Conservation (phyloP, 1,284 basidiomycete species). For the Golubevia sp. region DNA sequence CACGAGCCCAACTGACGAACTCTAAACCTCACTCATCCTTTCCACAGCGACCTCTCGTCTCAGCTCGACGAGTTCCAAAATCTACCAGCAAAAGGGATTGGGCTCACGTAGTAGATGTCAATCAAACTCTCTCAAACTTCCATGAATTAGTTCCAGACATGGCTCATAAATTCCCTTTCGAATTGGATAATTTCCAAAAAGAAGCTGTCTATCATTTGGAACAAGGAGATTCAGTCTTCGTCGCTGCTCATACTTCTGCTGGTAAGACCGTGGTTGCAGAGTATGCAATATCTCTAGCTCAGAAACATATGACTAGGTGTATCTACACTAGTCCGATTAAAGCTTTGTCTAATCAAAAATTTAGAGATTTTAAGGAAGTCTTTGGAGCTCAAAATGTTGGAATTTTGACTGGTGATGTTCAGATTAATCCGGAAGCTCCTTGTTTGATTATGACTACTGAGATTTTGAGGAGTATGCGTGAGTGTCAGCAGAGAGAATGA, state of each 20-base stretch:
- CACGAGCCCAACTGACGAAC: conserved; percentile 15
- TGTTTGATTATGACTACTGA: conserved; percentile 92
- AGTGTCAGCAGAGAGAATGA: not conserved
- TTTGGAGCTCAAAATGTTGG: conserved; percentile 91
- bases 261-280: conserved; percentile 99
- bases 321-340: conserved; percentile 99
- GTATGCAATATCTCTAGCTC: conserved; percentile 94
- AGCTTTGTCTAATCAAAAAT: conserved; percentile 98
- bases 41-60: not conserved
- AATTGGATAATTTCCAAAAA: conserved; percentile 90
- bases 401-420: conserved; percentile 97
- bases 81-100: conserved; percentile 78
- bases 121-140: conserved; percentile 85
- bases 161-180: conserved; percentile 86
- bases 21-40: not conserved
- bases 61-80: conserved; percentile 25
- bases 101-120: conserved; percentile 96
- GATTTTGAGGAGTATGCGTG: conserved; percentile 89
- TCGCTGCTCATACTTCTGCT: conserved; percentile 98
- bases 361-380: conserved; percentile 96
- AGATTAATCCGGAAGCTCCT: conserved; percentile 97
- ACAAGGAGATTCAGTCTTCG: conserved; percentile 96
- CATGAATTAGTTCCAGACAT: conserved; percentile 84
- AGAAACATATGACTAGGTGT: conserved; percentile 97
- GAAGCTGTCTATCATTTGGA: conserved; percentile 98